These are phyloP conservation scores for Kwoniella sp. DNA, from an alignment of 768 basidiomycete genomes.

Conservation along the genomic window DNA sequence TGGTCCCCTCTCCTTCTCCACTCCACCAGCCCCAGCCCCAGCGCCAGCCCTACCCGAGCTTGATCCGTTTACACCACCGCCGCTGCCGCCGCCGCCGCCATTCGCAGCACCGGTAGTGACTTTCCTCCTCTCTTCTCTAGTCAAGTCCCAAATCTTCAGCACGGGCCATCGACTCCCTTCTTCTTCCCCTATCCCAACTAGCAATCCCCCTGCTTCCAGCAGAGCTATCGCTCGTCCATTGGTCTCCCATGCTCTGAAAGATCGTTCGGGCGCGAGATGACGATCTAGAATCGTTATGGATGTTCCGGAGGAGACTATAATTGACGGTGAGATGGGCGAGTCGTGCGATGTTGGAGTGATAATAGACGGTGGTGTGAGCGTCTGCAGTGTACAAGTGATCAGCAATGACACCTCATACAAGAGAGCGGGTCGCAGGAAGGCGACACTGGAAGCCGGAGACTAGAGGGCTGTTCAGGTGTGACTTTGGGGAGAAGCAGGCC, in stretches of 20 bases:
- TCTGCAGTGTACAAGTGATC: too few relatives aligned
- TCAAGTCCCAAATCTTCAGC: conserved; percentile 83
- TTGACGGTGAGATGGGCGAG: conserved; percentile 38
- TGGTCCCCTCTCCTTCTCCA: conserved; percentile 57
- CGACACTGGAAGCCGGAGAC: too few relatives aligned
- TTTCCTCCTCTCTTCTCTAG: conserved; percentile 65
- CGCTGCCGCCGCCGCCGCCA: neutral
- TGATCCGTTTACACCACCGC: neutral
- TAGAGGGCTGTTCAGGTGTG: neutral
- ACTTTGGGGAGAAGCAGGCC: neutral
- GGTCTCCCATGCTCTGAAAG: conserved; percentile 51
- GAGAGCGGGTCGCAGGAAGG: neutral
- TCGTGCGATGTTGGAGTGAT: conserved; percentile 43
- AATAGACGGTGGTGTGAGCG: conserved; percentile 41
- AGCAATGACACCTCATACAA: too few relatives aligned
- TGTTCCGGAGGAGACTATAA: conserved; percentile 45
- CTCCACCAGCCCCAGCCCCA: neutral
- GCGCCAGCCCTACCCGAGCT: neutral
- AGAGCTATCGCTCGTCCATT: conserved; percentile 59
- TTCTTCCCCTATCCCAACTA: conserved; percentile 76
- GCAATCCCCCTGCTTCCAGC: conserved; percentile 74
- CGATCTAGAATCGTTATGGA: conserved; percentile 45
- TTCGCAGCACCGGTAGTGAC: neutral
- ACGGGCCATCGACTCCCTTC: conserved; percentile 56
- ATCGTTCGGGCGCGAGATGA: conserved; percentile 34